These are phyloP conservation scores for Pythium scleroteichum DNA, from an alignment of 352 stramenopile species.

Conservation along the genomic window DNA sequence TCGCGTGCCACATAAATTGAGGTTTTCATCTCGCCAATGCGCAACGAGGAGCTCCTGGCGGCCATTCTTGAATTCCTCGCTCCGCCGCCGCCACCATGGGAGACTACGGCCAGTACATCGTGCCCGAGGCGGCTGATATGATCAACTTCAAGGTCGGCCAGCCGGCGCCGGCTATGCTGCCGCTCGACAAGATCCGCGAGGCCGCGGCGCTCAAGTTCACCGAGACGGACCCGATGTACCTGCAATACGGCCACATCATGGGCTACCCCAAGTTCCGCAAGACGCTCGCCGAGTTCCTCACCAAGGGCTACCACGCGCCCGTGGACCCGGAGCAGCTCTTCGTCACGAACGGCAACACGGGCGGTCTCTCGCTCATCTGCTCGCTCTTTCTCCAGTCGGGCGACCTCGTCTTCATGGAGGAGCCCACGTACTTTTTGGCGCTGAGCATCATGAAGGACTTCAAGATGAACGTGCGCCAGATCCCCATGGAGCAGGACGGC, in stretches of 20 bases:
- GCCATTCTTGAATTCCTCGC: neutral
- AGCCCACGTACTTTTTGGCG: constrained; percentile 94
- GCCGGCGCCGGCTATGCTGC: constrained; percentile 78
- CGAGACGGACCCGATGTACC: constrained; percentile 84
- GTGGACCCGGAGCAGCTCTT: constrained; percentile 89
- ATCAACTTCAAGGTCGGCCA: constrained; percentile 93
- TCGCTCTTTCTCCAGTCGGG: constrained; percentile 84
- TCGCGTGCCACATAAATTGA: constrained; percentile 3
- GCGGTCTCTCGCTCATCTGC: constrained; percentile 91
- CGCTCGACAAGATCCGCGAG: constrained; percentile 86
- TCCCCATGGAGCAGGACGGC: constrained; percentile 90
- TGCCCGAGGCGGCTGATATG: constrained; percentile 75
- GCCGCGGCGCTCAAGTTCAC: constrained; percentile 77
- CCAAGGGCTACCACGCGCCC: constrained; percentile 68
- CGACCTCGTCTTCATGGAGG: constrained; percentile 93
- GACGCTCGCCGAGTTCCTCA: constrained; percentile 75
- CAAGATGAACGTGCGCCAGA: constrained; percentile 87
- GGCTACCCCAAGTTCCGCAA: constrained; percentile 87
- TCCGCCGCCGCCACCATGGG: constrained; percentile 54
- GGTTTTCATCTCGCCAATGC: neutral
- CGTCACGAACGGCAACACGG: constrained; percentile 92
- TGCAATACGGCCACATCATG: constrained; percentile 89
- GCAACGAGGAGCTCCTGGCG: neutral
- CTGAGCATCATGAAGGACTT: constrained; percentile 94
- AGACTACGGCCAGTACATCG: constrained; percentile 85